phyloP scores from a whole-genome alignment of 2,329 filamentous ascomycete genomes.

The Colletotrichum navitas region DNA sequence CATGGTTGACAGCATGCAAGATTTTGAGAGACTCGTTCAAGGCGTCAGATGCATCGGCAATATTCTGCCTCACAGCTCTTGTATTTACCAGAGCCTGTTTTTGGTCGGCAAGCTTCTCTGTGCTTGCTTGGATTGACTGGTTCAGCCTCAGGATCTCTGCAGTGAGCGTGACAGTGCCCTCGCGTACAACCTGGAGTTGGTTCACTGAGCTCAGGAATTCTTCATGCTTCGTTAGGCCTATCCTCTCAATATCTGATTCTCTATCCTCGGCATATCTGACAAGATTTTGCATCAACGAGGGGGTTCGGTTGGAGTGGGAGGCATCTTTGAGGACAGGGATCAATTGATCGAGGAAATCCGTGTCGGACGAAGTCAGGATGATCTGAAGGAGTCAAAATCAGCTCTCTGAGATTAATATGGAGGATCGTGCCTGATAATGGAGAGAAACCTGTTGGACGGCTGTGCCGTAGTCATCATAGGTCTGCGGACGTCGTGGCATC shows the following conservation, averaged over 20 bases:
- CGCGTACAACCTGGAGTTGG: conserved; percentile 90
- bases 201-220: conserved; percentile 96
- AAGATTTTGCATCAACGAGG: conserved; percentile 81
- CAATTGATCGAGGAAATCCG: conserved; percentile 94
- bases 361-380: conserved; percentile 89
- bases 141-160: conserved; percentile 93
- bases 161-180: conserved; percentile 89
- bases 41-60: conserved; percentile 90
- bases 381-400: conserved; percentile 69
- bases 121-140: conserved; percentile 94
- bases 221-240: conserved; percentile 95
- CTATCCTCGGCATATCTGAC: conserved; percentile 86
- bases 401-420: background rate
- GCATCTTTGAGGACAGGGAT: conserved; percentile 96
- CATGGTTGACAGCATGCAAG: conserved; percentile 90
- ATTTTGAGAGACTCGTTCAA: conserved; percentile 93
- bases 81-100: conserved; percentile 96
- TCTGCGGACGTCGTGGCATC: conserved; percentile 61
- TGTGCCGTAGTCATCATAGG: conserved; percentile 61
- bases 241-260: conserved; percentile 91
- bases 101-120: conserved; percentile 92
- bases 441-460: conserved; percentile 60
- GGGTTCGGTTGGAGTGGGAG: conserved; percentile 78
- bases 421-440: conserved; percentile 19
- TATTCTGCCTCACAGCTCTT: conserved; percentile 91